Conservation (phyloP, 768 basidiomycete genomes). For the Cyclocybe cylindracea region DNA sequence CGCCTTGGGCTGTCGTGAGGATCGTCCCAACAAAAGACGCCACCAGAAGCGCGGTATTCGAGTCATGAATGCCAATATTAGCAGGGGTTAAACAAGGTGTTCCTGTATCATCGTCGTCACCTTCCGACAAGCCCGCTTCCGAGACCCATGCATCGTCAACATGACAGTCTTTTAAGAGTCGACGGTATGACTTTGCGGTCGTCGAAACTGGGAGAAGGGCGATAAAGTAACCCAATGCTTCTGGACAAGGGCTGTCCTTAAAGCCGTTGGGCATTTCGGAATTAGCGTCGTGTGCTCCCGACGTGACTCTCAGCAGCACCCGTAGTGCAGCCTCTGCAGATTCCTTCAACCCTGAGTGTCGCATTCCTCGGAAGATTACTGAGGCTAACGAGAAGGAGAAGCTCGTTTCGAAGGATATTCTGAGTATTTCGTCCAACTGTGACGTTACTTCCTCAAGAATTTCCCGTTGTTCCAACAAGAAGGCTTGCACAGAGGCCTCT, state of each 20-base stretch:
- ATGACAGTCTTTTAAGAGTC: constrained; percentile 63
- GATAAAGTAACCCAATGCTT: constrained; percentile 78
- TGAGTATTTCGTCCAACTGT: constrained; percentile 72
- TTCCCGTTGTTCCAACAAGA: constrained; percentile 65
- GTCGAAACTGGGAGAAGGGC: constrained; percentile 74
- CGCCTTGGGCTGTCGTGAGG: constrained; percentile 72
- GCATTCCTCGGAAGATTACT: constrained; percentile 84
- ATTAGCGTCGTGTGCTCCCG: constrained; percentile 37
- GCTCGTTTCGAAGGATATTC: constrained; percentile 73
- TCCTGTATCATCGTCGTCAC: constrained; percentile 40
- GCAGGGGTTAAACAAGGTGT: constrained; percentile 56
- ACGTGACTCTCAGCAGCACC: constrained; percentile 63
- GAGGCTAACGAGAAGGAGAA: constrained; percentile 84
- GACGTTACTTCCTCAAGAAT: constrained; percentile 66
- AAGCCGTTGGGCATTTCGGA: constrained; percentile 35
- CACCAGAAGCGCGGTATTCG: constrained; percentile 66
- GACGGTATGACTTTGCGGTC: constrained; percentile 52
- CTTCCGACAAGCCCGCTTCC: constrained; percentile 36
- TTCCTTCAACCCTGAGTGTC: constrained; percentile 63
- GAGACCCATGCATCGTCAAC: constrained; percentile 47
- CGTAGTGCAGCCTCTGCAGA: constrained; percentile 63
- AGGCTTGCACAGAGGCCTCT: constrained; percentile 47
- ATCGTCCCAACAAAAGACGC: constrained; percentile 78
- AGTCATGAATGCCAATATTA: constrained; percentile 64
- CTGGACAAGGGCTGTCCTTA: constrained; percentile 48